Conservation (phyloP, 2,329 filamentous ascomycete genomes). For the Ophiosphaerella narmari region DNA sequence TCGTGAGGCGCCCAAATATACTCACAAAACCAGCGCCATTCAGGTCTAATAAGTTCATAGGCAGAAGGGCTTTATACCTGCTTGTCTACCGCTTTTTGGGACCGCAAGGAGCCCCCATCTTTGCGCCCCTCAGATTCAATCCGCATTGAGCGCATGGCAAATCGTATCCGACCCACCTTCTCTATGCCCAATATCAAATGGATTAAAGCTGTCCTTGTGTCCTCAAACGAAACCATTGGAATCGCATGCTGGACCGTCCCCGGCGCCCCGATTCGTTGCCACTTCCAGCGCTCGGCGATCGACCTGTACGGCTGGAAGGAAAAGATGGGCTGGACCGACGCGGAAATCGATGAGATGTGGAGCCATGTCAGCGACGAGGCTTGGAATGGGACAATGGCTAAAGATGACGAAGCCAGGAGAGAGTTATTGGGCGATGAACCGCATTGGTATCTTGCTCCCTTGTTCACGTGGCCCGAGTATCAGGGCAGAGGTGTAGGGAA, state of each 20-base stretch:
- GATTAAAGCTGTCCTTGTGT: slow-evolving; percentile 32
- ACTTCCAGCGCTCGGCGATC: slow-evolving; percentile 24
- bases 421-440: slow-evolving; percentile 20
- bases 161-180: slow-evolving; percentile 26
- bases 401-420: slow-evolving; percentile 22
- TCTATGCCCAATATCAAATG: slow-evolving; percentile 19
- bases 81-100: slow-evolving; percentile 28
- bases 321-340: slow-evolving; percentile 26
- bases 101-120: slow-evolving; percentile 24
- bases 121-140: slow-evolving; percentile 11
- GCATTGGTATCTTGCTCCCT: slow-evolving; percentile 40
- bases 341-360: slow-evolving; percentile 34
- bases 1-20: slow-evolving; percentile 13
- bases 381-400: slow-evolving; percentile 25
- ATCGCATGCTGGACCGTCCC: slow-evolving; percentile 36
- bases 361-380: slow-evolving; percentile 13
- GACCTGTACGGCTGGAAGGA: slow-evolving; percentile 27
- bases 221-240: slow-evolving; percentile 27
- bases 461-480: slow-evolving; percentile 36
- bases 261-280: slow-evolving; percentile 19
- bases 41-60: slow-evolving; percentile 12
- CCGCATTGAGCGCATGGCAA: slow-evolving; percentile 24
- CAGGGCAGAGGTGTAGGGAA: slow-evolving; percentile 36
- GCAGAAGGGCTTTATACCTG: slow-evolving; percentile 34
- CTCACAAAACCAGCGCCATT: no score